phyloP scores from a whole-genome alignment of 1,284 basidiomycete species.

The Tremellales sp. region DNA sequence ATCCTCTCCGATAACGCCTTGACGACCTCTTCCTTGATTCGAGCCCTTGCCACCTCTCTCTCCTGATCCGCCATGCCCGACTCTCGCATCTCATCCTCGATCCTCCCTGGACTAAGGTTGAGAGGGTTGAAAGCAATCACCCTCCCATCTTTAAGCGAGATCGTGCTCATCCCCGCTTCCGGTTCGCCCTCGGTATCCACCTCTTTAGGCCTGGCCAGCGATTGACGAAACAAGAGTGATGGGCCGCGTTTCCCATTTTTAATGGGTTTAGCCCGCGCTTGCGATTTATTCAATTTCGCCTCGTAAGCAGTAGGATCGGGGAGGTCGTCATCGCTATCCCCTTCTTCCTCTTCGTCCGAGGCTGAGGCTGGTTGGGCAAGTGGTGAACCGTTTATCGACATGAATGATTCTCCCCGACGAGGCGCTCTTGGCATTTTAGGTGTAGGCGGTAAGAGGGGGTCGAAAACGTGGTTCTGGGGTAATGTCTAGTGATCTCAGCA shows the following conservation, averaged over 20 bases:
- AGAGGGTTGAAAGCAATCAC: slow-evolving; percentile 36
- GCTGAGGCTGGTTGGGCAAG: slow-evolving; percentile 15
- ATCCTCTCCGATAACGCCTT: slow-evolving; percentile 28
- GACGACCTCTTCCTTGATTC: slow-evolving; percentile 27
- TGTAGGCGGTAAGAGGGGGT: slow-evolving; percentile 38
- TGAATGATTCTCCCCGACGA: slow-evolving; percentile 29
- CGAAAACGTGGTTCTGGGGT: slow-evolving; percentile 44
- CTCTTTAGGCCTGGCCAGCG: slow-evolving; percentile 8
- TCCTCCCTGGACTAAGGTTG: slow-evolving; percentile 21
- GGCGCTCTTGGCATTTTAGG: slow-evolving; percentile 29
- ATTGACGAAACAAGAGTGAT: slow-evolving; percentile 37
- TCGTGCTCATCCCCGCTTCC: slow-evolving; percentile 8
- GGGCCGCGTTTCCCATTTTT: slow-evolving; percentile 22
- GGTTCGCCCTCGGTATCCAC: slow-evolving; percentile 3
- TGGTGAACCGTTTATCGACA: slow-evolving; percentile 34
- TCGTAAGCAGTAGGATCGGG: slow-evolving; percentile 43
- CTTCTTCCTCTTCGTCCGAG: slow-evolving; percentile 20
- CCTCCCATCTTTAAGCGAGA: slow-evolving; percentile 33
- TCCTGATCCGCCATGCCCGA: slow-evolving; percentile 29
- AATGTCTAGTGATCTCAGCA: slow-evolving; percentile 24
- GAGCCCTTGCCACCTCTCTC: slow-evolving; percentile 20
- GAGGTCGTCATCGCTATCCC: slow-evolving; percentile 24
- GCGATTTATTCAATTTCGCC: slow-evolving; percentile 16
- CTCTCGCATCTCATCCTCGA: slow-evolving; percentile 35
- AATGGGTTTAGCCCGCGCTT: background rate